phyloP scores from a whole-genome alignment of 2,329 filamentous ascomycete species.

The Cercospora beticola region DNA sequence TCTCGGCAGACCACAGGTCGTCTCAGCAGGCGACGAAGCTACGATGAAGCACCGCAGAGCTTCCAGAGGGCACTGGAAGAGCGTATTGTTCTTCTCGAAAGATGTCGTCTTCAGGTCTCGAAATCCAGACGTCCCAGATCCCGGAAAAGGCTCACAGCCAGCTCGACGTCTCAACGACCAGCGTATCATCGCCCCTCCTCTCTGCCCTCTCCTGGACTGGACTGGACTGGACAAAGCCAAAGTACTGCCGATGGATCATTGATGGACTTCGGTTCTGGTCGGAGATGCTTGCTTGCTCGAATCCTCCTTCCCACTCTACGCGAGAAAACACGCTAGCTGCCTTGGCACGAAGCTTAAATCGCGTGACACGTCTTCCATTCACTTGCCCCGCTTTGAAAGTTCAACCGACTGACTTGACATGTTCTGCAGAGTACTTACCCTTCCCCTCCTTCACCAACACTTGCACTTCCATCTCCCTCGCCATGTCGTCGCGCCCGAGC shows the following conservation, averaged over 20 bases:
- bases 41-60: not conserved
- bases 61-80: not conserved
- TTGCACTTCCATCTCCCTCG: not conserved
- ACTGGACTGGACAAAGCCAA: not conserved
- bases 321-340: not conserved
- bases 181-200: not conserved
- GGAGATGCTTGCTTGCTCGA: conserved; percentile 7
- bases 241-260: not conserved
- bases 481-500: conserved; percentile 5
- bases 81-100: not conserved
- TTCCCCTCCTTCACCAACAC: not conserved
- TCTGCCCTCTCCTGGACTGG: not conserved
- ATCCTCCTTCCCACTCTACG: not conserved
- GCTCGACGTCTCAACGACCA: not conserved
- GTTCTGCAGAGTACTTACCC: not conserved
- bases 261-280: not conserved
- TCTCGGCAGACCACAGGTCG: not conserved
- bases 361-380: conserved; percentile 6
- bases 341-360: conserved; percentile 6
- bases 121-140: not conserved
- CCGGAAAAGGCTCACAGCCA: not conserved
- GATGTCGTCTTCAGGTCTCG: not conserved
- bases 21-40: not conserved
- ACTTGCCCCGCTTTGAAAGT: not conserved
- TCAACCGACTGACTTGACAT: not conserved